Percentiles rank a stretch among this genome's conserved stretches.
phyloP scores from a whole-genome alignment of 2,329 filamentous ascomycete species.

The Colletotrichum cordylinicola region DNA sequence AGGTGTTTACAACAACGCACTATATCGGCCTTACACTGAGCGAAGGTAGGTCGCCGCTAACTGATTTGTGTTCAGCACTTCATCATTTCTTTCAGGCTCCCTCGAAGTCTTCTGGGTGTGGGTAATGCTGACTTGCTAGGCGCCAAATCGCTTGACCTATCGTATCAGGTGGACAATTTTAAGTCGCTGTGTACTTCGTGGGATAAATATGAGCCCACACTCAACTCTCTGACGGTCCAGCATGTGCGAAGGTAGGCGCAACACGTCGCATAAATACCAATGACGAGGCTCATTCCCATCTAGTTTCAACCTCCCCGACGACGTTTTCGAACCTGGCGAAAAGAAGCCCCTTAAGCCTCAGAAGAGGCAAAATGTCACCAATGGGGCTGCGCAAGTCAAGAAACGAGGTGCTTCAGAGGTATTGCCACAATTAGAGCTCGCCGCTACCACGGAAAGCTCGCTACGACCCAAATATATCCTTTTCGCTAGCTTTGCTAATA shows the following conservation, averaged over 20 bases:
- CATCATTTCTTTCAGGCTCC: background rate
- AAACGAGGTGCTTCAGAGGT: conserved; percentile 57
- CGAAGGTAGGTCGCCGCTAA: conserved; percentile 62
- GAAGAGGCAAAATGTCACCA: conserved; percentile 34
- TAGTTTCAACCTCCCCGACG: conserved; percentile 86
- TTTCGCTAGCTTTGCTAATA: conserved; percentile 41
- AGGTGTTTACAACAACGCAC: conserved; percentile 87
- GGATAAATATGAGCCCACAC: conserved; percentile 75
- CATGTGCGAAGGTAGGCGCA: conserved; percentile 81
- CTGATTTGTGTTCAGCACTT: conserved; percentile 17
- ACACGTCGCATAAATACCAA: background rate
- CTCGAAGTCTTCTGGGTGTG: background rate
- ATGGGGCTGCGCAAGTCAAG: conserved; percentile 45
- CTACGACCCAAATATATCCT: conserved; percentile 38
- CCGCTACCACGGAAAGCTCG: background rate
- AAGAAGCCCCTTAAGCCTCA: conserved; percentile 65
- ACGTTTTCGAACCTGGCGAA: conserved; percentile 87
- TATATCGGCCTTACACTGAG: conserved; percentile 89
- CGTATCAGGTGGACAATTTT: conserved; percentile 85
- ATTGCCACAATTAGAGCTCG: conserved; percentile 18
- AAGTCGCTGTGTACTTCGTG: conserved; percentile 81
- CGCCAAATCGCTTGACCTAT: conserved; percentile 76
- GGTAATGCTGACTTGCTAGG: conserved; percentile 50
- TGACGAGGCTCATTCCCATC: conserved; percentile 5
- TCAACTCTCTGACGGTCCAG: conserved; percentile 81